A percentile compares a stretch with the other conserved stretches of the same genome.
phyloP scores from a whole-genome alignment of 352 stramenopile species.

The Saprolegnia diclina region DNA sequence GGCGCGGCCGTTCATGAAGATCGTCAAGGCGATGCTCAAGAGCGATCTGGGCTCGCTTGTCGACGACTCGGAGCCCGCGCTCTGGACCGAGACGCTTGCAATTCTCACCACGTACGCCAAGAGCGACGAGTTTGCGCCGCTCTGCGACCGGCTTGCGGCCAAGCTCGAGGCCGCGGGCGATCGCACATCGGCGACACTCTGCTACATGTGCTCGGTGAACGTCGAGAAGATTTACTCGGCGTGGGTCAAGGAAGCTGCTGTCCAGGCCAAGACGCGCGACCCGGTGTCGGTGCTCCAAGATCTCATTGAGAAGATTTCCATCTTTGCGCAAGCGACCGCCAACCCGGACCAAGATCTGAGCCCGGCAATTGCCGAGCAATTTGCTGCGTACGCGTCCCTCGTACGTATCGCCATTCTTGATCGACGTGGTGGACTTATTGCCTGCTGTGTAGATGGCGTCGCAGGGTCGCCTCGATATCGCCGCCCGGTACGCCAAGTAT shows the following conservation, averaged over 20 bases:
- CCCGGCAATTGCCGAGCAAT: constrained; percentile 81
- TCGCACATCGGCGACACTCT: constrained; percentile 88
- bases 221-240: constrained; percentile 81
- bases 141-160: constrained; percentile 93
- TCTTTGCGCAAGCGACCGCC: constrained; percentile 88
- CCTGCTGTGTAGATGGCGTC: constrained; percentile 71
- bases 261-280: constrained; percentile 57
- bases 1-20: constrained; percentile 90
- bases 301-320: constrained; percentile 95
- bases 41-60: constrained; percentile 82
- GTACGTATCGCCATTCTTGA: constrained; percentile 34
- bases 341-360: constrained; percentile 81
- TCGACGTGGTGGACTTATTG: not conserved
- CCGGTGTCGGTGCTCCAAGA: constrained; percentile 88
- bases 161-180: constrained; percentile 89
- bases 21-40: constrained; percentile 96
- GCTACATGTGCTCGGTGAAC: constrained; percentile 96
- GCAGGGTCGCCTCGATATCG: constrained; percentile 89
- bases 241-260: constrained; percentile 87
- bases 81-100: constrained; percentile 96
- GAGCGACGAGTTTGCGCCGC: constrained; percentile 93
- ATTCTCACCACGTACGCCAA: constrained; percentile 97
- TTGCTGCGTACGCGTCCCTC: constrained; percentile 88
- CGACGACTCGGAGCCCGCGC: constrained; percentile 85
- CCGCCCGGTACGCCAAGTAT: constrained; percentile 89